These are phyloP conservation scores for Danielozyma ontarioensis DNA, from an alignment of 805 yeast species.

Conservation along the genomic window DNA sequence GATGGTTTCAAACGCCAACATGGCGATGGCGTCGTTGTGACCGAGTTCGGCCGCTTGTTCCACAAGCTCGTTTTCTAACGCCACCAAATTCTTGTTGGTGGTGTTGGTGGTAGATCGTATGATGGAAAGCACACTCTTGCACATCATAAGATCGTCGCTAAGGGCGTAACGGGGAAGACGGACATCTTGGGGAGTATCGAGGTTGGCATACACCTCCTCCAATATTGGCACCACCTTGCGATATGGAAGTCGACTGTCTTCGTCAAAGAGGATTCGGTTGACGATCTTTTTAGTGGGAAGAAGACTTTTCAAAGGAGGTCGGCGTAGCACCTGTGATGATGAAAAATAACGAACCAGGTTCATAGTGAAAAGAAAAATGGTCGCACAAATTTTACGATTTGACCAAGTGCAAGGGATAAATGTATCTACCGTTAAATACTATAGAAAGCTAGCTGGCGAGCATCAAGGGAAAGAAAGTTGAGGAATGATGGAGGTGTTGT, in stretches of 20 bases:
- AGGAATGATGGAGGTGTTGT: too few relatives aligned
- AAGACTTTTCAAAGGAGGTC: conserved; percentile 23
- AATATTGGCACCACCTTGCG: conserved; percentile 50
- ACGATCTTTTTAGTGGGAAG: conserved; percentile 57
- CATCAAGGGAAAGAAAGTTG: too few relatives aligned
- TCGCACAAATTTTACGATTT: too few relatives aligned
- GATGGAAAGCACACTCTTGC: conserved; percentile 62
- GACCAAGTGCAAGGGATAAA: too few relatives aligned
- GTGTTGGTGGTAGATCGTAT: conserved; percentile 58
- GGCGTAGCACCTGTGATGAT: too few relatives aligned
- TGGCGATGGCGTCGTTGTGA: conserved; percentile 71
- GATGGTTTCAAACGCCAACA: conserved; percentile 65
- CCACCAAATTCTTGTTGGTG: conserved; percentile 49
- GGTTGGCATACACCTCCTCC: conserved; percentile 43
- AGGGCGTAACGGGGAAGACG: conserved; percentile 42
- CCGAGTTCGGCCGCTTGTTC: conserved; percentile 84
- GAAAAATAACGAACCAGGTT: too few relatives aligned
- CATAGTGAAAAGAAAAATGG: too few relatives aligned
- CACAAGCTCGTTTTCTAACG: conserved; percentile 66
- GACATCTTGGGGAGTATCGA: conserved; percentile 36
- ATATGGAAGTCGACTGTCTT: conserved; percentile 54
- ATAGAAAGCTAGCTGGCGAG: too few relatives aligned
- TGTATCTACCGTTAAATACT: too few relatives aligned
- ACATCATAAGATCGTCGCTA: conserved; percentile 58
- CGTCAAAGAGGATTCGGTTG: conserved; percentile 60